Conservation (phyloP, 169 alveolate species). For the Plasmodium gaboni region DNA sequence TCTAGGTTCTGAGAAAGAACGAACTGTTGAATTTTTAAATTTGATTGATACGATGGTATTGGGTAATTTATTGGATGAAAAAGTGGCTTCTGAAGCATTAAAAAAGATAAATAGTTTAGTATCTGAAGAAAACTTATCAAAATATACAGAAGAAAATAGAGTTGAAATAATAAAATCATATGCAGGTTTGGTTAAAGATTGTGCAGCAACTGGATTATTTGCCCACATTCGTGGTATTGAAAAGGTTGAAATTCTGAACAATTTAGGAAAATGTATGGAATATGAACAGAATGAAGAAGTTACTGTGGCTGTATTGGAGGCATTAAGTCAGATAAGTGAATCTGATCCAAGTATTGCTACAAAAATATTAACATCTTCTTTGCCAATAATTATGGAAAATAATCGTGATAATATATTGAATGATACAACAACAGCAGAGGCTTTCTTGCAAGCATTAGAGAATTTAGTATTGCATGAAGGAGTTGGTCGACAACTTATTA, state of each 20-base stretch:
- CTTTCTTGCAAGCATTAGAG: slow-evolving; percentile 74
- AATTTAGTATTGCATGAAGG: slow-evolving; percentile 80
- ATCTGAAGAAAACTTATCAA: slow-evolving; percentile 65
- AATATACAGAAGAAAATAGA: slow-evolving; percentile 44
- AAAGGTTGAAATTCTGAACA: slow-evolving; percentile 78
- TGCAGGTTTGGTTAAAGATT: slow-evolving; percentile 44
- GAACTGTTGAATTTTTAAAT: slow-evolving; percentile 64
- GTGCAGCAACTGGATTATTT: slow-evolving; percentile 74
- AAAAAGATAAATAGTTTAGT: slow-evolving; percentile 42
- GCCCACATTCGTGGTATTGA: slow-evolving; percentile 66
- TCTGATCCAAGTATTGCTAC: slow-evolving; percentile 76
- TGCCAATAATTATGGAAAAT: slow-evolving; percentile 78
- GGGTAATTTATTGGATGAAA: slow-evolving; percentile 69
- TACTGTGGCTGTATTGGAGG: slow-evolving; percentile 53
- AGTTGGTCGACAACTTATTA: slow-evolving; percentile 80
- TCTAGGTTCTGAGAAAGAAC: slow-evolving; percentile 47
- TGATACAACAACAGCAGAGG: slow-evolving; percentile 73
- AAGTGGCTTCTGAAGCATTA: slow-evolving; percentile 55
- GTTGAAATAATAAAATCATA: slow-evolving; percentile 39
- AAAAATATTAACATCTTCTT: slow-evolving; percentile 72
- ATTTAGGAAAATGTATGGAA: slow-evolving; percentile 79
- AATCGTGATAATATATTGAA: slow-evolving; percentile 58
- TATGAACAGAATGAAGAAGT: slow-evolving; percentile 74
- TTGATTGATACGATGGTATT: slow-evolving; percentile 54
- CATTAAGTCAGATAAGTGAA: slow-evolving; percentile 72